Evolutionary conservation across 2,329 filamentous ascomycete species (phyloP).

Genomic region (Nannizzia gypsea): DNA sequence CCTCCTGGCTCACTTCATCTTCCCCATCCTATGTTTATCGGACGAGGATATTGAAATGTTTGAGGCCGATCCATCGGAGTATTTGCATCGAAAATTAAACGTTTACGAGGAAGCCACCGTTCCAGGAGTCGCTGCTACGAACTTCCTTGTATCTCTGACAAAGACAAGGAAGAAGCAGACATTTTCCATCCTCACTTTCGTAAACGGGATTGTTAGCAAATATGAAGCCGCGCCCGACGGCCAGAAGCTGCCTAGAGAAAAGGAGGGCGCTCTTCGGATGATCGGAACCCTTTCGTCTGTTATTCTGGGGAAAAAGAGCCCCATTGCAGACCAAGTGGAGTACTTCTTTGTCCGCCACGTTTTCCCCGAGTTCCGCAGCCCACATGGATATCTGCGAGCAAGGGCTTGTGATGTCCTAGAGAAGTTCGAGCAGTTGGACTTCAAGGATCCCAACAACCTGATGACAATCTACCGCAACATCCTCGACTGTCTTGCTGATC

Average conservation of each 20-base stretch:
- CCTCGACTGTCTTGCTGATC: constrained; percentile 89
- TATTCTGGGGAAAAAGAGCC: constrained; percentile 94
- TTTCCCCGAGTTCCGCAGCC: constrained; percentile 92
- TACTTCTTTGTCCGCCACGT: constrained; percentile 98
- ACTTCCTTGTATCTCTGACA: constrained; percentile 88
- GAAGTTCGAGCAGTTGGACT: constrained; percentile 95
- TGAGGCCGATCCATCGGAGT: constrained; percentile 87
- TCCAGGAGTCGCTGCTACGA: constrained; percentile 89
- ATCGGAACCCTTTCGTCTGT: constrained; percentile 90
- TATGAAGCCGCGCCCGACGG: constrained; percentile 76
- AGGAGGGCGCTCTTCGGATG: constrained; percentile 93
- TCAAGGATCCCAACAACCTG: constrained; percentile 91
- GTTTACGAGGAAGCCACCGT: constrained; percentile 95
- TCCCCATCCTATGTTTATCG: constrained; percentile 85
- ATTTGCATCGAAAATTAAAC: constrained; percentile 92
- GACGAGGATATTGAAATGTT: constrained; percentile 91
- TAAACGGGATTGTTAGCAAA: constrained; percentile 87
- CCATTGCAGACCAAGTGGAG: constrained; percentile 92
- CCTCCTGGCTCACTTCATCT: constrained; percentile 86
- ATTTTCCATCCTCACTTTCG: constrained; percentile 84
- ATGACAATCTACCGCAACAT: constrained; percentile 95
- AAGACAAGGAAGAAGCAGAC: constrained; percentile 93
- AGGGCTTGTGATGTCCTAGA: constrained; percentile 94
- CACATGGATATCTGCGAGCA: constrained; percentile 82
- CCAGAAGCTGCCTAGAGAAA: constrained; percentile 87